These are phyloP conservation scores for Globisporangium paroecandrum DNA, from an alignment of 352 stramenopile genomes.

Conservation along the genomic window DNA sequence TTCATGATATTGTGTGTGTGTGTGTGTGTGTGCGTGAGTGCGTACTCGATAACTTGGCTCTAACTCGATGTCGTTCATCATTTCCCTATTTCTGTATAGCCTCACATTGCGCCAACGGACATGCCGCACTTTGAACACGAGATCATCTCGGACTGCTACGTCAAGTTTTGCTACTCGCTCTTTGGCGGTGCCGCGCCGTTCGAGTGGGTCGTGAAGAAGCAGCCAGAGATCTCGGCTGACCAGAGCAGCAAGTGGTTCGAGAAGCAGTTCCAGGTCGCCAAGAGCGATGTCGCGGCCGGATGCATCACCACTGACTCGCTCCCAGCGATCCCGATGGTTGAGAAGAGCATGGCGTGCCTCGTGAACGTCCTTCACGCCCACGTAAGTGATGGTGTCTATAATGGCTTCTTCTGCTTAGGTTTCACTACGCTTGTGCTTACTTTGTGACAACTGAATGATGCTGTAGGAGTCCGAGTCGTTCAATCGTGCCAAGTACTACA, in stretches of 20 bases:
- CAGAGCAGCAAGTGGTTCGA: conserved; percentile 1
- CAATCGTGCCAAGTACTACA: conserved; percentile 11
- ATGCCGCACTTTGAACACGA: neutral
- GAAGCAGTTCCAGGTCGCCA: neutral
- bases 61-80: neutral
- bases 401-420: neutral
- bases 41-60: neutral
- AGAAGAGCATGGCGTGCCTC: conserved; percentile 6
- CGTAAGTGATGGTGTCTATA: neutral
- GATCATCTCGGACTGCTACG: conserved; percentile 12
- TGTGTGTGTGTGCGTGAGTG: too few relatives aligned
- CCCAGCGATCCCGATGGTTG: neutral
- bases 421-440: too few relatives aligned
- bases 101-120: neutral
- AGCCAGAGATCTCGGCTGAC: neutral
- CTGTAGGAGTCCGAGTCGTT: neutral
- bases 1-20: too few relatives aligned
- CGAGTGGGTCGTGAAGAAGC: conserved; percentile 19
- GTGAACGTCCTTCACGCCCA: neutral
- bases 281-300: neutral
- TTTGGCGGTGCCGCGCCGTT: conserved; percentile 34
- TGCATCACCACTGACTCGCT: neutral
- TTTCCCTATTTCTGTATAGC: neutral
- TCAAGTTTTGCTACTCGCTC: conserved; percentile 51
- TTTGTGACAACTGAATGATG: neutral